These are phyloP conservation scores for Chrysochromulina parva DNA, from an alignment of 78 protist genomes.

Conservation along the genomic window DNA sequence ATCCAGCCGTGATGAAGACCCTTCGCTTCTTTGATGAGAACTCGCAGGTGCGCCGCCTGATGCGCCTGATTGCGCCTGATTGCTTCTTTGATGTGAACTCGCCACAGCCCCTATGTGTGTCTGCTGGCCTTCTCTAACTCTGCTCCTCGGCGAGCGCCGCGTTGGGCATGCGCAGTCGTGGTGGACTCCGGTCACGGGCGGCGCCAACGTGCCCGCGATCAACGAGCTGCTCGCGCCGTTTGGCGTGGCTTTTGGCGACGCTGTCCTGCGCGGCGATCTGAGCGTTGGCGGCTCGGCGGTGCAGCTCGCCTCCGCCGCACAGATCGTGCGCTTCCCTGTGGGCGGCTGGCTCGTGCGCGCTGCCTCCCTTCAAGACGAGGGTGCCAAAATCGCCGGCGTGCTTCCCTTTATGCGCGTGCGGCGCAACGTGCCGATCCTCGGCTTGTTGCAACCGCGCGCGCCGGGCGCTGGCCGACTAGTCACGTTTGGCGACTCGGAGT, in stretches of 20 bases:
- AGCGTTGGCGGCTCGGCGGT: not conserved
- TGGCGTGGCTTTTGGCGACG: constrained; percentile 69
- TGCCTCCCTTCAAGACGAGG: too few relatives aligned
- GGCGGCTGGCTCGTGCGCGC: not conserved
- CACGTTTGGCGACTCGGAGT: not conserved
- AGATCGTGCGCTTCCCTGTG: not conserved
- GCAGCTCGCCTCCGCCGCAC: not conserved
- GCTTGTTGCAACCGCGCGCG: not conserved
- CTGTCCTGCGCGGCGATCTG: not conserved
- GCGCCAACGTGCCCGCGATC: constrained; percentile 88
- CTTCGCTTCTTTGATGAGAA: constrained; percentile 81
- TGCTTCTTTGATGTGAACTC: too few relatives aligned
- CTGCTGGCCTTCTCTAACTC: too few relatives aligned
- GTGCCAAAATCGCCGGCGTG: too few relatives aligned
- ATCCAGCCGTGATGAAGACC: not conserved
- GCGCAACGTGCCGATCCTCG: not conserved
- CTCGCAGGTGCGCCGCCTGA: constrained; percentile 29
- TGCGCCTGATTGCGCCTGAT: too few relatives aligned
- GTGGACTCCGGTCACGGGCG: constrained; percentile 91
- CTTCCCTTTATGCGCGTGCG: too few relatives aligned
- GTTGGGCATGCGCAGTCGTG: not conserved
- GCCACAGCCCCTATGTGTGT: too few relatives aligned
- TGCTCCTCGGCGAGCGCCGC: too few relatives aligned
- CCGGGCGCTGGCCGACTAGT: not conserved
- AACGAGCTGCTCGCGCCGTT: constrained; percentile 79